Percentiles rank a stretch among this genome's conserved stretches.
Evolutionary conservation across 441 rosid genomes (phyloP).

Genomic region (Pelargonium citronellum): DNA sequence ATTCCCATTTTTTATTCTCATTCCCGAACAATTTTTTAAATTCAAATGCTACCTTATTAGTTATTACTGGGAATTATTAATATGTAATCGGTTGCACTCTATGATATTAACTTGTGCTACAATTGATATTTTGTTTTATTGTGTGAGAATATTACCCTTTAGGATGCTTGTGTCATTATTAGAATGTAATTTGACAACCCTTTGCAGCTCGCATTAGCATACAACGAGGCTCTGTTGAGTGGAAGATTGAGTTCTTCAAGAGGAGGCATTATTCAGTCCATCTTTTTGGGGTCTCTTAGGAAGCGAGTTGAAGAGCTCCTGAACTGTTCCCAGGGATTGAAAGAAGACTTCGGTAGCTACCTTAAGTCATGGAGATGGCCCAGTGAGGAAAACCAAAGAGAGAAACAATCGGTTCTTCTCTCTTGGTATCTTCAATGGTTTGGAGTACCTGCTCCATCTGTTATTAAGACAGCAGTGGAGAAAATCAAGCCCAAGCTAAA

Average conservation of each 20-base stretch:
- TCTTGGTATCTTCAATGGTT: slow-evolving; percentile 90
- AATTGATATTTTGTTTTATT: background rate
- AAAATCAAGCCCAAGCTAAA: slow-evolving; percentile 44
- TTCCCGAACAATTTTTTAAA: too few species aligned
- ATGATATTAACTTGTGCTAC: background rate
- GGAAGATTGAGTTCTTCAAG: slow-evolving; percentile 55
- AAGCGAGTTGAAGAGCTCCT: slow-evolving; percentile 73
- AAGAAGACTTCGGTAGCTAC: slow-evolving; percentile 41
- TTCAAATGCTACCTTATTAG: too few species aligned
- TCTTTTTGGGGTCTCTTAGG: slow-evolving; percentile 56
- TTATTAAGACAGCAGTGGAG: slow-evolving; percentile 38
- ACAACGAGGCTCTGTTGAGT: slow-evolving; percentile 64
- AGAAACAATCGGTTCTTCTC: slow-evolving; percentile 40
- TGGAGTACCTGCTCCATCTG: slow-evolving; percentile 56
- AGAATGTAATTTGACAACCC: background rate
- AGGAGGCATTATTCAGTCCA: slow-evolving; percentile 67
- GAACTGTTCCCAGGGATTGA: slow-evolving; percentile 33
- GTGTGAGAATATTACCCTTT: background rate
- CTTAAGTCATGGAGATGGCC: slow-evolving; percentile 61
- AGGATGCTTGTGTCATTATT: background rate
- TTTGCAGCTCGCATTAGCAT: slow-evolving; percentile 70
- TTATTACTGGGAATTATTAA: background rate
- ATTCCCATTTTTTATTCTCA: too few species aligned
- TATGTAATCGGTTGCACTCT: background rate
- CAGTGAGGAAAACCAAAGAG: slow-evolving; percentile 25